These are phyloP conservation scores for Globisporangium rhizosaccharum DNA, from an alignment of 352 stramenopile species.

Conservation along the genomic window DNA sequence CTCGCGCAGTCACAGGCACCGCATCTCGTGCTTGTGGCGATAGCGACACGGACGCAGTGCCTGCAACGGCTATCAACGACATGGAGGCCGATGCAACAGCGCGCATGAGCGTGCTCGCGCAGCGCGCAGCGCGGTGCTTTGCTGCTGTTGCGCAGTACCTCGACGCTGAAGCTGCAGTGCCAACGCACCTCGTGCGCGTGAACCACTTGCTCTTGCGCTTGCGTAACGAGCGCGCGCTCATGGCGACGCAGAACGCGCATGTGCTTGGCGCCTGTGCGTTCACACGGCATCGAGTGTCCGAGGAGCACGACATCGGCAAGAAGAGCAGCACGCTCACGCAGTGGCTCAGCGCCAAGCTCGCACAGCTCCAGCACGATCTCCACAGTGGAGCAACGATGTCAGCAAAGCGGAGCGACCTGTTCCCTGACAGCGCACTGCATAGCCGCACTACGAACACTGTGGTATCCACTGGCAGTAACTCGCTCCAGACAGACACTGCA, in stretches of 20 bases:
- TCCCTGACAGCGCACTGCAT: no score
- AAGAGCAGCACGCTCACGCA: conserved; percentile 18
- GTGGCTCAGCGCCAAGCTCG: conserved; percentile 30
- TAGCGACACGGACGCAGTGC: neutral
- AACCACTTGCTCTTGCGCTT: conserved; percentile 19
- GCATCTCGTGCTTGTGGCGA: neutral
- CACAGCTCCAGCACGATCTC: conserved; percentile 35
- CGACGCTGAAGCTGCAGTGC: neutral
- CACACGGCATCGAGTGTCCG: neutral
- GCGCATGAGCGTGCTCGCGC: neutral
- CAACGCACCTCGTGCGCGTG: conserved; percentile 10
- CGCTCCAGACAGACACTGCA: neutral
- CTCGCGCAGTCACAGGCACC: no score
- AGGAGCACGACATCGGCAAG: conserved; percentile 14
- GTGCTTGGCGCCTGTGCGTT: conserved; percentile 19
- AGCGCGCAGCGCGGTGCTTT: conserved; percentile 1
- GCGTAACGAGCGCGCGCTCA: conserved; percentile 32
- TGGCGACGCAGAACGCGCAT: conserved; percentile 1
- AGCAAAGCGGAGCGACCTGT: neutral
- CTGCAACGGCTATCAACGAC: neutral
- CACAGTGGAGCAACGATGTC: conserved; percentile 6
- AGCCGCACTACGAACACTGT: no score
- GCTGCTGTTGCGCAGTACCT: conserved; percentile 9
- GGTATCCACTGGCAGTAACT: neutral
- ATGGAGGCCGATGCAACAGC: neutral